Percentiles rank a stretch among this genome's conserved stretches.
These are phyloP conservation scores for Mycena epipterygia DNA, from an alignment of 768 basidiomycete genomes.

Conservation along the genomic window DNA sequence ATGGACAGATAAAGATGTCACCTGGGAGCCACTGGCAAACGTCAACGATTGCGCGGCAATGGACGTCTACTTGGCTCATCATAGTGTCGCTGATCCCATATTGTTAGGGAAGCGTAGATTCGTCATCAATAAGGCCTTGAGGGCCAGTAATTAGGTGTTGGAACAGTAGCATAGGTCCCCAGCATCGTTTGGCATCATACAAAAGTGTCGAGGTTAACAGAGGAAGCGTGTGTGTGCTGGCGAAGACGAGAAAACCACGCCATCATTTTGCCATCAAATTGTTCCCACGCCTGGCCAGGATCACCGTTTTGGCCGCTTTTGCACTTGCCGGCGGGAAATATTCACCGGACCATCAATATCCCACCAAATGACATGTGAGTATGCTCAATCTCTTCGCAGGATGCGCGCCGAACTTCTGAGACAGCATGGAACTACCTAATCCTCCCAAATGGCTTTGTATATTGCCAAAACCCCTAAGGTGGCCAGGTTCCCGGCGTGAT, in stretches of 20 bases:
- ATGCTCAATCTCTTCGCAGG: too few relatives aligned
- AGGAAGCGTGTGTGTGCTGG: background rate
- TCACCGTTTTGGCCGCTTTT: background rate
- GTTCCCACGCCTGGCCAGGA: constrained; percentile 20
- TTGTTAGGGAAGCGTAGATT: constrained; percentile 9
- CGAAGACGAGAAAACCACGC: background rate
- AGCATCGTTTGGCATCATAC: background rate
- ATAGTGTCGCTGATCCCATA: constrained; percentile 3
- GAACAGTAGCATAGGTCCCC: background rate
- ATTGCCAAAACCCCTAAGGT: too few relatives aligned
- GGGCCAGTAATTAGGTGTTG: background rate
- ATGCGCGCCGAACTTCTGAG: too few relatives aligned
- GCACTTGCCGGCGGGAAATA: too few relatives aligned
- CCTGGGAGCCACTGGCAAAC: constrained; percentile 29
- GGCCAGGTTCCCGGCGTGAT: too few relatives aligned
- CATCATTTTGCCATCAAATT: too few relatives aligned
- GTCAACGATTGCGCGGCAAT: constrained; percentile 18
- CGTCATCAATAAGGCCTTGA: background rate
- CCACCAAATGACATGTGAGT: too few relatives aligned
- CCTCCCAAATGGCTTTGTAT: too few relatives aligned
- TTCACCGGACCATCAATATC: constrained; percentile 6
- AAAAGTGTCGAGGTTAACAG: background rate
- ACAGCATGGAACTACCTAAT: too few relatives aligned
- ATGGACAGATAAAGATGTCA: constrained; percentile 24
- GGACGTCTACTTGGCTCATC: constrained; percentile 17